Conservation (phyloP, 176 grass and related monocot genomes). For the Elymus sibiricus region DNA sequence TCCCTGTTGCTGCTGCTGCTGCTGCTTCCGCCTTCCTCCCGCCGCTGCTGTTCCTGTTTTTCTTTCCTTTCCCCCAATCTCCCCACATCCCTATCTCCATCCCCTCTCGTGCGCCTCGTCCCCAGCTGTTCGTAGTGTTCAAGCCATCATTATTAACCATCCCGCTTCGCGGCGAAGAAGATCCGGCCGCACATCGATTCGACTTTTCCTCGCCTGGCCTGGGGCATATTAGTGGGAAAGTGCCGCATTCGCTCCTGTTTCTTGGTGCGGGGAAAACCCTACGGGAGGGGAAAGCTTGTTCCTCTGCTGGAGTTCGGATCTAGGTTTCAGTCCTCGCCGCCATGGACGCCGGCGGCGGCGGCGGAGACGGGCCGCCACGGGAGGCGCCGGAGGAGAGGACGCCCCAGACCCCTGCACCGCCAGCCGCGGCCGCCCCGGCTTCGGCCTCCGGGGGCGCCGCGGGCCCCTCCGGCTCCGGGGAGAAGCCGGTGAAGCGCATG, state of each 20-base stretch:
- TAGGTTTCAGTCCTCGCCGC: conserved; percentile 47
- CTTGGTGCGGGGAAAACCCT: conserved; percentile 20
- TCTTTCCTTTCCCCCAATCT: conserved; percentile 37
- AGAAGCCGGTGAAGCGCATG: conserved; percentile 73
- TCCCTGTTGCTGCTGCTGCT: conserved; percentile 22
- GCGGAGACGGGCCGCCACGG: conserved; percentile 24
- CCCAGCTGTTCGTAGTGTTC: conserved; percentile 40
- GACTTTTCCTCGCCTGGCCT: conserved; percentile 27
- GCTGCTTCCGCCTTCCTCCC: neutral
- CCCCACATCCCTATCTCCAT: conserved; percentile 30
- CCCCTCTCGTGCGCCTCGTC: neutral
- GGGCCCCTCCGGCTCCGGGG: conserved; percentile 31
- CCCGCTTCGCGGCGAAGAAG: neutral
- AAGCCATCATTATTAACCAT: conserved; percentile 14
- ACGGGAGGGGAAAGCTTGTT: conserved; percentile 24
- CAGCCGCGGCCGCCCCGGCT: neutral
- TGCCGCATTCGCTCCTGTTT: conserved; percentile 17
- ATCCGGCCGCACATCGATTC: conserved; percentile 48
- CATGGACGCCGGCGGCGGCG: conserved; percentile 38
- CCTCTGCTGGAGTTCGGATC: conserved; percentile 42
- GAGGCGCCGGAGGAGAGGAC: conserved; percentile 3
- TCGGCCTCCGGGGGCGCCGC: neutral
- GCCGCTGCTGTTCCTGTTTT: conserved; percentile 29
- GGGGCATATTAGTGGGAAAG: conserved; percentile 20
- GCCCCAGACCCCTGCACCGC: neutral